phyloP scores from a whole-genome alignment of 768 basidiomycete species.

The Boletus vinaceobasis region DNA sequence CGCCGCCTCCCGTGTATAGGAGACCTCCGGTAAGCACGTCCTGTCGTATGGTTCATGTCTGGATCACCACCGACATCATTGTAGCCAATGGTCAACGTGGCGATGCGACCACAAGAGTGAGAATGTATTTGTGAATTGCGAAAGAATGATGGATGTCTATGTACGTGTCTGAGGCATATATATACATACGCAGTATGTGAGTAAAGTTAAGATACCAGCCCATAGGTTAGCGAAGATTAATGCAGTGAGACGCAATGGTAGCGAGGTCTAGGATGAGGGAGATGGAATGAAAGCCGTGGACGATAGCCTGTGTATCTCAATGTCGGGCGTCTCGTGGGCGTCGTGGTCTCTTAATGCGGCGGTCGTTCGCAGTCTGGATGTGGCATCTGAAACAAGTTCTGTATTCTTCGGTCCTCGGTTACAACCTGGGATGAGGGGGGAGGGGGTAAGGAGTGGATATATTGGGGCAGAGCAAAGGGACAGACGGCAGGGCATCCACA shows the following conservation, averaged over 20 bases:
- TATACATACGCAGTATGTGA: constrained; percentile 16
- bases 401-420: constrained; percentile 35
- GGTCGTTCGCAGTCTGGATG: constrained; percentile 32
- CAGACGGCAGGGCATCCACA: constrained; percentile 31
- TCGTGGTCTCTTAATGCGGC: constrained; percentile 11
- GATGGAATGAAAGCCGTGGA: neutral
- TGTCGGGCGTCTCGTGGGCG: constrained; percentile 1
- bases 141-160: constrained; percentile 1
- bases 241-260: constrained; percentile 7
- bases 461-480: constrained; percentile 13
- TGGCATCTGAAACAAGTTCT: constrained; percentile 34
- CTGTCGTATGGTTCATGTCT: neutral
- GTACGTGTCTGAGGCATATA: constrained; percentile 5
- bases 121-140: neutral
- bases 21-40: constrained; percentile 20
- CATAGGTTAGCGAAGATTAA: constrained; percentile 17
- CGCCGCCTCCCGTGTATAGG: neutral
- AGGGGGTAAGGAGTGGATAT: neutral
- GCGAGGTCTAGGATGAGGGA: constrained; percentile 12
- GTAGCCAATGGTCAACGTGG: constrained; percentile 23
- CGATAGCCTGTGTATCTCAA: neutral
- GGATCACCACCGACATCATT: neutral
- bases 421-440: constrained; percentile 21
- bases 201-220: constrained; percentile 4
- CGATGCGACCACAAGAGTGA: constrained; percentile 19